Evolutionary conservation across 768 basidiomycete species (phyloP), one percentile per base, ranked within the genome.

Genomic region (Suillus weaverae): DNA sequence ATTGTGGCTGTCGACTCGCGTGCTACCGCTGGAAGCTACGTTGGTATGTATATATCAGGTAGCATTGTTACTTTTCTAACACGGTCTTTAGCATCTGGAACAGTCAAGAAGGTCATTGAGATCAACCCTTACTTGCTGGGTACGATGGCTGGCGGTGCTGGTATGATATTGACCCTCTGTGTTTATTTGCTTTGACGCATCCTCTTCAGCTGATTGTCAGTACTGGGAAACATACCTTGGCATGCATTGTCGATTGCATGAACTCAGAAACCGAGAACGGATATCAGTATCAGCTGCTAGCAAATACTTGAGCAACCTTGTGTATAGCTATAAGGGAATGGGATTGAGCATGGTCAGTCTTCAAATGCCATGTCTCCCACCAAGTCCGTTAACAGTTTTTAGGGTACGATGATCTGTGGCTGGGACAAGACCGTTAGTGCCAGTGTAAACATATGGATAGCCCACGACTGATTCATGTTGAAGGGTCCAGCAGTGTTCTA

Each of bases 381-480:
- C n/a, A 48, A 35, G 54, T 50, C 61, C 67, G 50, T 69, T 10
- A 54, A 13, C 32, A 38, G 51, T 56, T 4, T 56, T 13, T 70
- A 96, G 95, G 97, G 97, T 59, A 99, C 97, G 0, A 99, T 99
- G 97, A 96, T 99, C 63, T 98, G 96, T 72, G 97, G 97, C 33
- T 99, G 96, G 95, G 97, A 99, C 80, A 99, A 99, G 82, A 98
- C 96, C 14, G 92, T 91, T 66, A 71, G 89, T 79, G 5, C 18
- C 41, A 39, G 20, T 54, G 35, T 22, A 38, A 36, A 41, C 1
- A 26, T 32, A 61, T 62, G 11, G 22, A 33, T 4, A 36, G 20
- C 11, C 3, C 41, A 36, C n/a, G 18, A n/a, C 48, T 69, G 46
- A 73, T 59, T 11, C 46, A 33, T 63, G 20, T 64, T 62, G 62